Conservation (phyloP, 2,329 filamentous ascomycete genomes). For the Diaporthe citri region DNA sequence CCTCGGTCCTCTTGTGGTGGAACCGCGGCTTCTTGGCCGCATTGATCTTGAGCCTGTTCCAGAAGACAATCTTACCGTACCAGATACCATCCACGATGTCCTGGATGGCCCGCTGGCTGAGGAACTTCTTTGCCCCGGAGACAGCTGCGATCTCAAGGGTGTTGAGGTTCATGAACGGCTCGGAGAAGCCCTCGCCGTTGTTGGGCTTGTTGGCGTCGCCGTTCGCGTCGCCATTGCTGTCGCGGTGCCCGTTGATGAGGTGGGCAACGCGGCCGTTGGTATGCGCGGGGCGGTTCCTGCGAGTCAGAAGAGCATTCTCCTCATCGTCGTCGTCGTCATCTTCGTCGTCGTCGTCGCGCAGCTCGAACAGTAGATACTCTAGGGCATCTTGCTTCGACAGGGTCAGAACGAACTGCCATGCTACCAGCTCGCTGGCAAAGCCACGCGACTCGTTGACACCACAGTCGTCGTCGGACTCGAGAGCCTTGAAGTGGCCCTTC, state of each 20-base stretch:
- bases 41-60: constrained; percentile 74
- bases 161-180: constrained; percentile 36
- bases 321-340: constrained; percentile 12
- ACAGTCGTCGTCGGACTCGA: constrained; percentile 32
- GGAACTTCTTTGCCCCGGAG: constrained; percentile 78
- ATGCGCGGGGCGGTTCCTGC: constrained; percentile 2
- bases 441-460: constrained; percentile 35
- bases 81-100: constrained; percentile 79
- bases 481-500: constrained; percentile 35
- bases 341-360: constrained; percentile 20
- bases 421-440: constrained; percentile 34
- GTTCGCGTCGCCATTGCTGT: constrained; percentile 1
- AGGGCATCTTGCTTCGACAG: constrained; percentile 35
- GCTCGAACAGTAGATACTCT: constrained; percentile 34
- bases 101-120: constrained; percentile 78
- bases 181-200: constrained; percentile 32
- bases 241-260: background rate
- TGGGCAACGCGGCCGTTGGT: background rate
- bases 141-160: constrained; percentile 75
- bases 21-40: constrained; percentile 75
- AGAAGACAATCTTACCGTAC: constrained; percentile 81
- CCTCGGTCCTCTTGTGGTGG: constrained; percentile 70
- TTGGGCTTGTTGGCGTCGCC: constrained; percentile 7
- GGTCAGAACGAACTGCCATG: constrained; percentile 35
- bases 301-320: constrained; percentile 28